Base-by-base conservation (phyloP, 495 filamentous ascomycete species). In the Aspergillus coremiiformis region DNA sequence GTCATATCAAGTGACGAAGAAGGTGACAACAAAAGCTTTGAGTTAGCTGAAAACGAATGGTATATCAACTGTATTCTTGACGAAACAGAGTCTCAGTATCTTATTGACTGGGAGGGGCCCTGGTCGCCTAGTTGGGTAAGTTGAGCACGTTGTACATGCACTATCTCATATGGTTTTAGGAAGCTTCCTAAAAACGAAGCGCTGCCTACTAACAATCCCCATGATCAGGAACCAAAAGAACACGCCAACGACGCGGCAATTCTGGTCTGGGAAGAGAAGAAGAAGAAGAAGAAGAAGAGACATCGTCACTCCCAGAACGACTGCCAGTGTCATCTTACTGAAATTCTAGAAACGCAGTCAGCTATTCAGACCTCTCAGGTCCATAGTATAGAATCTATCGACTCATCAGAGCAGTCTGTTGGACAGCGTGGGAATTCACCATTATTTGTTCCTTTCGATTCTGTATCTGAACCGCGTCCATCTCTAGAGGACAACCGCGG, bases 81-180 rank as follows among this genome's bases (percentile, higher is more conserved):
- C 51, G 70, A 76, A 58, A 65, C 60, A 27, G 56, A 64, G 21
- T 60, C 57, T 20, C 59, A 72, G 35, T 76, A 73, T 55, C 55
- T 71, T 17, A 68, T 76, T 43, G 70, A 74, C 26, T 75, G 72
- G 72, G 67, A 69, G 47, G 64, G 62, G 8, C 53, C 50, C 10
- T 75, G 62, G 51, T 55, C 59, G 23, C 70, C 72, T 27, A 65
- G 58, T 55, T 75, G 71, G 71, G 72, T 73, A 56, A 60, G 69
- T 67, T 26, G 15, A 10, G 17, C 32, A 14, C 45, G 9, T 14
- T 48, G 15, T 33, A 8, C 22, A 33, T 22, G 23, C 33, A 24
- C 11, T 32, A 33, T 26, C 11, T 37, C 30, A 35, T 39, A 20
- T 39, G 22, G 14, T 26, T 39, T 10, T n/a, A 32, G 5, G 15